A percentile compares a stretch with the other conserved stretches of the same genome.
These are phyloP conservation scores for Sporothrix brasiliensis DNA, from an alignment of 2,329 filamentous ascomycete genomes.

Conservation along the genomic window DNA sequence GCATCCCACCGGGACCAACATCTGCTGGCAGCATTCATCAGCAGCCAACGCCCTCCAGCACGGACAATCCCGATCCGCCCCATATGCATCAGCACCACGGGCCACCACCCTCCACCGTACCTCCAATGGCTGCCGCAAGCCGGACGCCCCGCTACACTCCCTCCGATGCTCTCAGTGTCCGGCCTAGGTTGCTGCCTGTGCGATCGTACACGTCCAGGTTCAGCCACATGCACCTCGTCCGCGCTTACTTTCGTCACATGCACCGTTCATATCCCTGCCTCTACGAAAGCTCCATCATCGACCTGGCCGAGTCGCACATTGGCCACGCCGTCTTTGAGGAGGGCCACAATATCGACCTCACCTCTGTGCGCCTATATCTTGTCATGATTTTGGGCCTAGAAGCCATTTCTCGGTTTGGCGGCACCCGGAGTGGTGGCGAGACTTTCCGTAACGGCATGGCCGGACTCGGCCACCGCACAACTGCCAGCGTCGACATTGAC, in stretches of 20 bases:
- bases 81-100: neutral
- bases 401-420: conserved; percentile 46
- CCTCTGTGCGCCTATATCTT: conserved; percentile 47
- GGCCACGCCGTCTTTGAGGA: conserved; percentile 21
- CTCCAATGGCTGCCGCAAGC: neutral
- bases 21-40: conserved; percentile 16
- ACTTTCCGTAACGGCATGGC: neutral
- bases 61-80: conserved; percentile 19
- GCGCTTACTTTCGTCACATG: conserved; percentile 52
- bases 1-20: neutral
- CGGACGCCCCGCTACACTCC: conserved; percentile 10
- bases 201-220: conserved; percentile 25
- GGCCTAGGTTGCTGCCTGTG: conserved; percentile 16
- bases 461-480: conserved; percentile 3
- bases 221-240: conserved; percentile 41
- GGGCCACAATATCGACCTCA: conserved; percentile 39
- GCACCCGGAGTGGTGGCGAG: conserved; percentile 7
- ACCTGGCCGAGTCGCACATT: conserved; percentile 41
- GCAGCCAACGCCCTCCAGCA: conserved; percentile 26
- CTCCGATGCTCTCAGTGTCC: conserved; percentile 15
- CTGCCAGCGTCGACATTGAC: conserved; percentile 5
- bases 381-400: conserved; percentile 53
- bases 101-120: neutral
- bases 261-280: conserved; percentile 52
- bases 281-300: conserved; percentile 44